Conservation (phyloP, 345 rosid species). For the Brassica juncea region DNA sequence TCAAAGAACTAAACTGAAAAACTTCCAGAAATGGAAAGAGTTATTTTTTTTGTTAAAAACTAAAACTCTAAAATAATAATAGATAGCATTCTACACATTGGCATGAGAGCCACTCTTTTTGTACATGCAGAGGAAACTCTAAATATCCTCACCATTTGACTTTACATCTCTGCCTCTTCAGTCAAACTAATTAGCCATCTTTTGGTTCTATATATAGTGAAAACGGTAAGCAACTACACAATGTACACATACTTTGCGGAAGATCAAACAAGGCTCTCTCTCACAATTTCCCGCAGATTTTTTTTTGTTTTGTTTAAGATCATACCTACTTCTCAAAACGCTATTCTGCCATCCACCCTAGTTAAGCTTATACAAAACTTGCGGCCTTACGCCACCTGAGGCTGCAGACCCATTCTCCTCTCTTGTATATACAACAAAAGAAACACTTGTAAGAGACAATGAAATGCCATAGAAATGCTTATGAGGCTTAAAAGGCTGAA, state of each 20-base stretch:
- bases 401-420: slow-evolving; percentile 40
- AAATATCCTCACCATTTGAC: slow-evolving; percentile 46
- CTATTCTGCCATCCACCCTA: slow-evolving; percentile 38
- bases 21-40: slow-evolving; percentile 21
- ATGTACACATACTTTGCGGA: slow-evolving; percentile 54
- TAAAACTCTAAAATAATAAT: slow-evolving; percentile 26
- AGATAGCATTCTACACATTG: slow-evolving; percentile 55
- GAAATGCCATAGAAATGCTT: background rate
- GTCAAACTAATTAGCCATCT: slow-evolving; percentile 45
- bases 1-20: too few species aligned
- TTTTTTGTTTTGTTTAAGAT: slow-evolving; percentile 42
- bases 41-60: slow-evolving; percentile 26
- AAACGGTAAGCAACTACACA: slow-evolving; percentile 62
- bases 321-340: slow-evolving; percentile 48
- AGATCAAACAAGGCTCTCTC: slow-evolving; percentile 49
- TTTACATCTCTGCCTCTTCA: slow-evolving; percentile 50
- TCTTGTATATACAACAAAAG: slow-evolving; percentile 11
- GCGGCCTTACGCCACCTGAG: slow-evolving; percentile 33
- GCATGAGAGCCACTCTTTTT: slow-evolving; percentile 42
- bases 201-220: slow-evolving; percentile 49
- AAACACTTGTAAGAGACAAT: background rate
- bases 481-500: background rate
- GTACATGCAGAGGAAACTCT: slow-evolving; percentile 41
- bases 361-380: slow-evolving; percentile 39
- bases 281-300: slow-evolving; percentile 40